Conservation (phyloP, 495 filamentous ascomycete species). For the Podospora sp. region DNA sequence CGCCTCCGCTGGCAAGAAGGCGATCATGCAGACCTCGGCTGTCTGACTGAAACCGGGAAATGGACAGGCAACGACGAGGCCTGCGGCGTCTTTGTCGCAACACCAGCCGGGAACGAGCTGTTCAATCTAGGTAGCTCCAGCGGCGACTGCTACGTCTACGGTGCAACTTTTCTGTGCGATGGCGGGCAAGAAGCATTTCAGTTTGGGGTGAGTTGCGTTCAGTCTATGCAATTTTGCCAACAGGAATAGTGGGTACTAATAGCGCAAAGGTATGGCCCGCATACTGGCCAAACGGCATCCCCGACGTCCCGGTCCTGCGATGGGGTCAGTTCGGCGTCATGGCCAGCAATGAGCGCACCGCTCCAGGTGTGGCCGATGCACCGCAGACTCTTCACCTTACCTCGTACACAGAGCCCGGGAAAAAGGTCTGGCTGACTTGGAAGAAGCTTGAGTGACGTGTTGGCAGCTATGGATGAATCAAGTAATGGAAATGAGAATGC, state of each 20-base stretch:
- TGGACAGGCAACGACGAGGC: constrained; percentile 28
- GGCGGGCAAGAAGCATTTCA: background rate
- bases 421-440: constrained; percentile 35
- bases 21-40: constrained; percentile 31
- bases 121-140: constrained; percentile 16
- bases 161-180: constrained; percentile 22
- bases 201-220: constrained; percentile 29
- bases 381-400: constrained; percentile 23
- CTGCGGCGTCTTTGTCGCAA: constrained; percentile 27
- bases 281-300: constrained; percentile 27
- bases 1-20: constrained; percentile 26
- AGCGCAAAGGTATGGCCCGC: constrained; percentile 28
- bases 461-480: no score
- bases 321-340: constrained; percentile 33
- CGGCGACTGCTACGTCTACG: constrained; percentile 24
- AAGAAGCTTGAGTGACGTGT: background rate
- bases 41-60: constrained; percentile 25
- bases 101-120: background rate
- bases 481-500: no score
- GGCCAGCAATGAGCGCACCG: constrained; percentile 19
- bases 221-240: no score
- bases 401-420: constrained; percentile 22
- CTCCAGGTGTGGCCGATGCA: constrained; percentile 15
- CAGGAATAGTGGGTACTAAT: no score
- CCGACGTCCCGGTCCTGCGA: constrained; percentile 22